Evolutionary conservation across 495 filamentous ascomycete genomes (phyloP), one percentile per base, ranked within the genome.

Genomic region (Staphylotrichum longicolle): DNA sequence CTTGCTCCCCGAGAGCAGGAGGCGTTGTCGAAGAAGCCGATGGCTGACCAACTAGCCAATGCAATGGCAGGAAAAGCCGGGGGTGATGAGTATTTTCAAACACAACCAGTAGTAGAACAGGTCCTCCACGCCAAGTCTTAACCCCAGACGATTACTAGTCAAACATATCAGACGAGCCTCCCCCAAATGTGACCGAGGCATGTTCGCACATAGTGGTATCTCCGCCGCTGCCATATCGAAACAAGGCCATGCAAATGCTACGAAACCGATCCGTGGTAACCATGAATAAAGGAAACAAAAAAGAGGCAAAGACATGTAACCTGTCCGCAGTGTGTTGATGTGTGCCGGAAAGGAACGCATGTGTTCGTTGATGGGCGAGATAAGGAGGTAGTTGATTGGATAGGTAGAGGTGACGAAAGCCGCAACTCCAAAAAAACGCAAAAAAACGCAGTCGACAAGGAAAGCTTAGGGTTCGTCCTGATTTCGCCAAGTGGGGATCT

Each of bases 171-270:
- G 42, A 45, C 7, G 9, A 5, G 10, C 42, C 10, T 41, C 33
- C 50, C 58, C 47, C 47, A 62, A 60, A 65, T 52, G 20, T 34
- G 32, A 45, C 64, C 52, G 62, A 59, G 54, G 62, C 53, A 62
- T 60, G 52, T 61, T 57, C 55, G 62, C 58, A 64, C 63, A 67
- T 54, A 57, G 34, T 74, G 72, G 72, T 74, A 74, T 74, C 72
- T 74, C 72, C 72, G 68, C 67, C 72, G 53, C 68, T 63, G 50
- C 64, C 58, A n/a, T 45, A 66, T 52, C 54, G 54, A 57, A 66
- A 67, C 65, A 63, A 55, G 27, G n/a, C 46, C 53, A 42, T 55
- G 56, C 49, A 47, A 58, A 45, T 57, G 47, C 30, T 33, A 57
- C 33, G 58, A 46, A 47, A 53, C 49, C 44, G 58, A 40, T 45